Evolutionary conservation across 2,329 filamentous ascomycete species (phyloP).

Genomic region (Camillea tinctor): DNA sequence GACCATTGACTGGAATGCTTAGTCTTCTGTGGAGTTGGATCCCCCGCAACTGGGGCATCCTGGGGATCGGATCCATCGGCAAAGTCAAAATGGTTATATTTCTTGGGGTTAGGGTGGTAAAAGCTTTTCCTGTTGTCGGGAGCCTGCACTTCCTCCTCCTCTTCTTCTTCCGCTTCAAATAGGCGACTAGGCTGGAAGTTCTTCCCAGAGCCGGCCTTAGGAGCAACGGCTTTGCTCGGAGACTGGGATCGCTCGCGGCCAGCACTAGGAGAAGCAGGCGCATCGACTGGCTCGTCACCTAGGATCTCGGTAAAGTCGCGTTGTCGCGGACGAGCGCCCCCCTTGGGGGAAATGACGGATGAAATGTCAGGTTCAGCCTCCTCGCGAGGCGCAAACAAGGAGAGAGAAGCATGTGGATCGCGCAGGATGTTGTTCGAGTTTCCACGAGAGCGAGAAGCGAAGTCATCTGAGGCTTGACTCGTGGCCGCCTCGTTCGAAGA

Average conservation of each 20-base stretch:
- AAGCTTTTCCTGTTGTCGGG: conserved; percentile 42
- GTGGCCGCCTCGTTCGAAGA: conserved; percentile 39
- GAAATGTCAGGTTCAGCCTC: conserved; percentile 51
- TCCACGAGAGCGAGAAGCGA: conserved; percentile 46
- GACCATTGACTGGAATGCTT: conserved; percentile 78
- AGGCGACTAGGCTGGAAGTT: conserved; percentile 63
- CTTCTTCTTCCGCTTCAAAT: conserved; percentile 58
- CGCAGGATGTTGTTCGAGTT: conserved; percentile 55
- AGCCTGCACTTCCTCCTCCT: conserved; percentile 40
- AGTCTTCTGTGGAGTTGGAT: conserved; percentile 46
- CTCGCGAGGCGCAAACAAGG: conserved; percentile 72
- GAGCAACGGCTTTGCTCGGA: conserved; percentile 30
- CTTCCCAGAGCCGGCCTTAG: conserved; percentile 57
- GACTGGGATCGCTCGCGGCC: conserved; percentile 44
- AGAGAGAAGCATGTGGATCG: conserved; percentile 69
- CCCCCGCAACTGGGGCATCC: conserved; percentile 45
- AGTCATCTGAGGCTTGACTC: conserved; percentile 36
- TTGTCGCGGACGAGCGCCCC: conserved; percentile 59
- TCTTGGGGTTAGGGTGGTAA: conserved; percentile 69
- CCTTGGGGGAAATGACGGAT: conserved; percentile 61
- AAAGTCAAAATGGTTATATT: conserved; percentile 85
- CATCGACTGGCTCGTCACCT: conserved; percentile 47
- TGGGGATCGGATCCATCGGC: conserved; percentile 60
- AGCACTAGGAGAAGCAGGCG: conserved; percentile 34
- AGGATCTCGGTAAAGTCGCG: conserved; percentile 73